These are phyloP conservation scores for Borealophlyctis nickersoniae DNA, from an alignment of 192 early-diverging fungal species.

Conservation along the genomic window DNA sequence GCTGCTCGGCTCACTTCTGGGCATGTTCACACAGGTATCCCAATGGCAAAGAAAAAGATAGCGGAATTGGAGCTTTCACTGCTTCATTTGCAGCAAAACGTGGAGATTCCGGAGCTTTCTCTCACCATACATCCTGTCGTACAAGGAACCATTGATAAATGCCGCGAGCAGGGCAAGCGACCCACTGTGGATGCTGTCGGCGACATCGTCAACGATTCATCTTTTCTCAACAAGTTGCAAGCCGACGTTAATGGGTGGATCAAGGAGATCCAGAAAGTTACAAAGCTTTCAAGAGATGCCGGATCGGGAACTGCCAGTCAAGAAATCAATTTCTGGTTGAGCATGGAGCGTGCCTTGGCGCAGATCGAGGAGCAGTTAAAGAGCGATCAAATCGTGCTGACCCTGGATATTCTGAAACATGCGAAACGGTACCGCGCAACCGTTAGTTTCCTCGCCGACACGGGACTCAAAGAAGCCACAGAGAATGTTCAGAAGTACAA, in stretches of 20 bases:
- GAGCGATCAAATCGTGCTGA: slow-evolving; percentile 76
- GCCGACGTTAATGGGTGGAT: slow-evolving; percentile 97
- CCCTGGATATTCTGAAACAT: slow-evolving; percentile 89
- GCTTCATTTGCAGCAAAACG: slow-evolving; percentile 93
- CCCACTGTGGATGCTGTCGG: slow-evolving; percentile 72
- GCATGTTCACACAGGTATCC: slow-evolving; percentile 58
- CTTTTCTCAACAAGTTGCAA: slow-evolving; percentile 92
- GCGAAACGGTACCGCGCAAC: slow-evolving; percentile 99
- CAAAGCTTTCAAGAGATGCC: slow-evolving; percentile 90
- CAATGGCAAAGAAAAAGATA: slow-evolving; percentile 98
- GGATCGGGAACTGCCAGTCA: slow-evolving; percentile 87
- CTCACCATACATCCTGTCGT: slow-evolving; percentile 87
- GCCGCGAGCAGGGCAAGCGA: slow-evolving; percentile 61
- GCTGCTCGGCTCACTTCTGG: background rate
- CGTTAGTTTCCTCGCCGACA: slow-evolving; percentile 95
- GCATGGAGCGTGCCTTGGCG: slow-evolving; percentile 91
- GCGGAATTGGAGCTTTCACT: slow-evolving; percentile 95
- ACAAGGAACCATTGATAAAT: slow-evolving; percentile 43
- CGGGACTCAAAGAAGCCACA: slow-evolving; percentile 90
- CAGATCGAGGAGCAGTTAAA: slow-evolving; percentile 93
- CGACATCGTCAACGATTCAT: slow-evolving; percentile 71
- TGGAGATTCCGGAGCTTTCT: slow-evolving; percentile 91
- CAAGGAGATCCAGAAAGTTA: slow-evolving; percentile 99
- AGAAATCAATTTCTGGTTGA: slow-evolving; percentile 99
- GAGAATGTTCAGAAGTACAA: slow-evolving; percentile 94